Base-by-base conservation (phyloP, 2,329 filamentous ascomycete genomes). In the Phoma herbarum region DNA sequence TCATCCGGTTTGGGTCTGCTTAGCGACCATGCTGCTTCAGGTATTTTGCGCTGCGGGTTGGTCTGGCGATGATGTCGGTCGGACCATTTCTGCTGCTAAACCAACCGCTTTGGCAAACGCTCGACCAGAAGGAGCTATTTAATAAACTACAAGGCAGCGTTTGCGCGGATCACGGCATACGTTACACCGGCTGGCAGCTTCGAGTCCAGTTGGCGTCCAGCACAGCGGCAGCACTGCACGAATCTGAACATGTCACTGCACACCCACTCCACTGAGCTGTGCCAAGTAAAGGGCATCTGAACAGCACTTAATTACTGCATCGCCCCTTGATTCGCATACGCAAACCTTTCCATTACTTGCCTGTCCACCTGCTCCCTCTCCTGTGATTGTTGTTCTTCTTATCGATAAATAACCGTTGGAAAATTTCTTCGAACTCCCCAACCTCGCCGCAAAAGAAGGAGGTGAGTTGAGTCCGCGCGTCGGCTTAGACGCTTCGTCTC, bases 331-430 rank as follows among this genome's bases (percentile, higher is more conserved):
- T 61, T 55, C 47, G 28, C 58, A 29, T 39, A 52, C 49, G 18
- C 46, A 44, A 46, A 35, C 44, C 31, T 28, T 28, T 26, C 25
- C 46, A 33, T 20, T 39, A 50, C 48, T 41, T 54, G 42, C 18
- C 22, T 25, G 37, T 55, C 37, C 43, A 52, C 41, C 35, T 33
- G 47, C 44, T 22, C 49, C 41, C 25, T 49, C 43, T 46, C 25
- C 35, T 42, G 41, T 43, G 35, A 47, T 28, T 33, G 18, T 33
- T 39, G 39, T 28, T 23, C 26, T 41, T 56, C 61, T 66, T 69
- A 71, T 72, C 70, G 70, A 72, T 71, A 72, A 65, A 72, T 69
- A 72, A 63, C 60, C 48, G 16, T 42, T 46, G 39, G 51, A 53
- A 66, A 65, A 61, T 56, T 50, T 61, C 46, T 61, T 62, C 60